A percentile compares a stretch with the other conserved stretches of the same genome.
Evolutionary conservation across 805 yeast genomes (phyloP).

Genomic region (Metschnikowia chrysomelidarum): DNA sequence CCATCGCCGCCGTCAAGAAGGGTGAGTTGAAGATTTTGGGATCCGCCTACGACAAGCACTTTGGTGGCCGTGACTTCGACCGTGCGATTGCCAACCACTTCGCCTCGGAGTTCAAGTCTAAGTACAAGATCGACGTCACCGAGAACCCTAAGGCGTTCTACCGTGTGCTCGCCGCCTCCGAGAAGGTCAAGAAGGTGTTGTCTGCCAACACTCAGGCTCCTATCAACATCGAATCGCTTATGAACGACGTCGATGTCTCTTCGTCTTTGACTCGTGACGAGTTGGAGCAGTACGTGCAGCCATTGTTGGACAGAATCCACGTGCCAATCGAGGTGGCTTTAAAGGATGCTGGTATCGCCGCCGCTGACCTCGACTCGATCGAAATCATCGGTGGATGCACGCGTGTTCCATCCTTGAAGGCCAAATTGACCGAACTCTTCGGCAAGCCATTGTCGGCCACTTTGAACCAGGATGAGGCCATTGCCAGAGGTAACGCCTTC

Average conservation of each 20-base stretch:
- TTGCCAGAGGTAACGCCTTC: conserved; percentile 98
- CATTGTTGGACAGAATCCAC: conserved; percentile 72
- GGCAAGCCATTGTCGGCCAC: conserved; percentile 72
- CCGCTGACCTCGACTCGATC: conserved; percentile 79
- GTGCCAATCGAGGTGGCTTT: conserved; percentile 82
- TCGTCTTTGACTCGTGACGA: conserved; percentile 87
- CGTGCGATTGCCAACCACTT: conserved; percentile 91
- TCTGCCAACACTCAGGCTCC: conserved; percentile 96
- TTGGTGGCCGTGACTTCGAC: conserved; percentile 98
- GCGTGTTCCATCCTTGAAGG: conserved; percentile 93
- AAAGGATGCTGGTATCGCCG: conserved; percentile 68
- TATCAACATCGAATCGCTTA: conserved; percentile 90
- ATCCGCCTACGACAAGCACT: conserved; percentile 89
- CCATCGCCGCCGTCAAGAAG: conserved; percentile 87
- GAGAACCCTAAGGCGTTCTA: conserved; percentile 93
- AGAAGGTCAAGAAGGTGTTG: conserved; percentile 90
- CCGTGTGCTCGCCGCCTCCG: conserved; percentile 89
- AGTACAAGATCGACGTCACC: conserved; percentile 90
- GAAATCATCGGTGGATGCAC: conserved; percentile 98
- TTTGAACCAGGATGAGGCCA: conserved; percentile 98
- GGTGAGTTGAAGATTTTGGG: conserved; percentile 95
- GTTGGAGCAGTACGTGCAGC: conserved; percentile 84
- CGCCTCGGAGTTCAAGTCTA: conserved; percentile 85
- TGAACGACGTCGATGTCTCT: conserved; percentile 95
- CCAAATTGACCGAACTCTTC: conserved; percentile 73